Base-by-base conservation (phyloP, 495 filamentous ascomycete genomes). In the Hyaloscypha hepaticicola region DNA sequence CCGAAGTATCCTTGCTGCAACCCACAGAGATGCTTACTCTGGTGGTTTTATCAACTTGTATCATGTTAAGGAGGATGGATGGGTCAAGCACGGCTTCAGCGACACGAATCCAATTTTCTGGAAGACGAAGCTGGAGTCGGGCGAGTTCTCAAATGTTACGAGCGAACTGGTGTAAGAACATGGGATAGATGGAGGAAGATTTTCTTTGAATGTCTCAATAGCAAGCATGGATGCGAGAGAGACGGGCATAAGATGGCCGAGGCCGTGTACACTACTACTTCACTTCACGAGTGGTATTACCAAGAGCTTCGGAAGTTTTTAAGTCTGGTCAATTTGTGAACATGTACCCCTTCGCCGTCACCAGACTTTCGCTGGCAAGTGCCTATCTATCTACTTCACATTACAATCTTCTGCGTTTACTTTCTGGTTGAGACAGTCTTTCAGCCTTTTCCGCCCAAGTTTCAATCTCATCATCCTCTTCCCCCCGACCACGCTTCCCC, bases 31-130 rank as follows among this genome's bases (percentile, higher is more conserved):
- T 77, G 95, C 95, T 21, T 99, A 89, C 85, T 98, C 95, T 22
- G 95, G 95, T 81, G 96, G 95, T 63, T 97, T 87, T 81, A 97
- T 99, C 83, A 99, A 99, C 80, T 71, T 96, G 72, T 99, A 99
- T 76, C 96, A 98, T 73, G 92, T 99, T 72, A 97, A 97, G 87
- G 93, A 98, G 79, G 88, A 90, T 65, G 95, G 95, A 65, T 99
- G 95, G 95, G 92, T 94, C 66, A 96, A 96, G 83, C 94, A 97
- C 73, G 95, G 95, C 55, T 99, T 99, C 82, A 90, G 80, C 74
- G 92, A 96, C 74, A 96, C 92, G 67, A 92, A 95, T 81, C 91
- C 92, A 26, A 92, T 97, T 71, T 98, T 98, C 87, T 98, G 96
- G 95, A 90, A 96, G 85, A 96, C 91, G 49, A 99, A 98, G 88